Percentiles rank a stretch among this genome's conserved stretches.
Evolutionary conservation across 2,329 filamentous ascomycete species (phyloP).

Genomic region (Verticillium zaregamsianum): DNA sequence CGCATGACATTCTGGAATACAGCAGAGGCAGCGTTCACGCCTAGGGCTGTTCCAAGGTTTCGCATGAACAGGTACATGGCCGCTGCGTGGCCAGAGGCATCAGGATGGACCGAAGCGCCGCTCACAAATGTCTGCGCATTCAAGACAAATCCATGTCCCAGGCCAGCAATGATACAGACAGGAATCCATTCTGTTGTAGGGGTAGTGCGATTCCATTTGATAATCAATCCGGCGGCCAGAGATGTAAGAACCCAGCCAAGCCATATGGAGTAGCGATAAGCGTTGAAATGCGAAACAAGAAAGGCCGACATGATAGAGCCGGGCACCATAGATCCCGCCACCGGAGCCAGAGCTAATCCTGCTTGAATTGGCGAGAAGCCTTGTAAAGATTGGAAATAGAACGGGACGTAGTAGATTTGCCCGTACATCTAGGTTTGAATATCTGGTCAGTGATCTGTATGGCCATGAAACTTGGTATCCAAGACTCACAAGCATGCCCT

Average conservation of each 20-base stretch:
- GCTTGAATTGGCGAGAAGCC: constrained; percentile 25
- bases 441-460: neutral
- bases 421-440: constrained; percentile 18
- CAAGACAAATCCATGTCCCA: constrained; percentile 16
- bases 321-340: constrained; percentile 23
- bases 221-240: constrained; percentile 11
- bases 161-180: constrained; percentile 11
- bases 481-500: constrained; percentile 26
- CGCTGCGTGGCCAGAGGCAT: constrained; percentile 13
- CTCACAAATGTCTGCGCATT: constrained; percentile 18
- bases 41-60: constrained; percentile 14
- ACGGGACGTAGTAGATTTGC: constrained; percentile 28
- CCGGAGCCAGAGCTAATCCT: constrained; percentile 29
- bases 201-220: constrained; percentile 11
- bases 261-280: constrained; percentile 33
- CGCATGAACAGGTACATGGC: constrained; percentile 15
- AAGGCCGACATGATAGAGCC: constrained; percentile 26
- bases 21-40: constrained; percentile 15
- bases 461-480: too few relatives aligned
- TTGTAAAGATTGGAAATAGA: constrained; percentile 32
- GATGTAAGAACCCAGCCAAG: constrained; percentile 25
- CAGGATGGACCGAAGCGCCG: constrained; percentile 11
- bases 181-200: constrained; percentile 11
- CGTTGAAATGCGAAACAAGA: constrained; percentile 24
- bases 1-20: constrained; percentile 17